Evolutionary conservation across 2,329 filamentous ascomycete genomes (phyloP).

Genomic region (Talaromyces sp.): DNA sequence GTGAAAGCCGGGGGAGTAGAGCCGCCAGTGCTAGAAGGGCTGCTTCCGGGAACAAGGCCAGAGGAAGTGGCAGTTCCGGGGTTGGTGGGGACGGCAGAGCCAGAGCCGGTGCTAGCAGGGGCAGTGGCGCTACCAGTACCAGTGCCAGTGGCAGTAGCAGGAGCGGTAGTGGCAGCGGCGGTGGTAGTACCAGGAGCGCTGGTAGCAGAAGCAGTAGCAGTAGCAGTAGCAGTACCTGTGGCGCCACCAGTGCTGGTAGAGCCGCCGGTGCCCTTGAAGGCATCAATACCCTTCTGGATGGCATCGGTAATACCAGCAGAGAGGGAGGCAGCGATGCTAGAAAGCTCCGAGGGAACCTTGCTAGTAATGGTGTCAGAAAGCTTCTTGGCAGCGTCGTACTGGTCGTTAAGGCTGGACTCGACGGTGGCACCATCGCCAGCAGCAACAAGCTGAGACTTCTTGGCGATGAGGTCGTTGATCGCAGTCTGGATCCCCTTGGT

Average conservation of each 20-base stretch:
- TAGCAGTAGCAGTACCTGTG: background rate
- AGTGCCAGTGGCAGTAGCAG: constrained; percentile 1
- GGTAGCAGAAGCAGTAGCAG: constrained; percentile 4
- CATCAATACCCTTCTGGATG: constrained; percentile 26
- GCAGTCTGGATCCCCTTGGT: constrained; percentile 19
- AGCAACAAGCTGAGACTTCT: constrained; percentile 21
- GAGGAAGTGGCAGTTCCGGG: constrained; percentile 7
- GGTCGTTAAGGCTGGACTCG: constrained; percentile 18
- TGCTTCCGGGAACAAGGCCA: constrained; percentile 1
- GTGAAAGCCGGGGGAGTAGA: constrained; percentile 9
- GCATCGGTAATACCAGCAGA: constrained; percentile 23
- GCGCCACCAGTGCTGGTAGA: background rate
- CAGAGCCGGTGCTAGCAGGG: background rate
- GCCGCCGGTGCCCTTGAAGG: constrained; percentile 16
- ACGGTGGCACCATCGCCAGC: constrained; percentile 18
- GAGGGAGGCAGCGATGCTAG: constrained; percentile 19
- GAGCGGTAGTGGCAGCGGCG: background rate
- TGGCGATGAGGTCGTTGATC: constrained; percentile 19
- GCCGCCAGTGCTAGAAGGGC: constrained; percentile 3
- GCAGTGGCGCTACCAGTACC: constrained; percentile 9
- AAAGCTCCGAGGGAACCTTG: constrained; percentile 24
- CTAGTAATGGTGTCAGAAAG: constrained; percentile 22
- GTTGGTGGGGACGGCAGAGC: background rate
- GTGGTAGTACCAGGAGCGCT: constrained; percentile 5
- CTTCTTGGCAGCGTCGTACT: constrained; percentile 20